These are phyloP conservation scores for Puccinia horiana DNA, from an alignment of 1,284 basidiomycete genomes.

Conservation along the genomic window DNA sequence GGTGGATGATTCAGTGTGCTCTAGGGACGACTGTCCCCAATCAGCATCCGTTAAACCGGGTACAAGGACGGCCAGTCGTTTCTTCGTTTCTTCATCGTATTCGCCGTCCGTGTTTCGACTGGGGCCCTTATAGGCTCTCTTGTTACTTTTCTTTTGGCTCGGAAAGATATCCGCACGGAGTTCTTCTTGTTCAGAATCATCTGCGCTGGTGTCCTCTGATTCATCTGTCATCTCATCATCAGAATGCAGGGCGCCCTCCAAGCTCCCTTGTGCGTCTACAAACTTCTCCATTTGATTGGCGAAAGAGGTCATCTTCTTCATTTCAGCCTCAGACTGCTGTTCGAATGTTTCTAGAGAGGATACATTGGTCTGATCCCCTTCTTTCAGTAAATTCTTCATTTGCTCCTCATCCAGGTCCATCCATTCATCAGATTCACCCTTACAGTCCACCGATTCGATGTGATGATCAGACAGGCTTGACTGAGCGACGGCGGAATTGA, in stretches of 20 bases:
- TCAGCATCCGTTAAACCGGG: slow-evolving; percentile 58
- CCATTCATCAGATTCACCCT: slow-evolving; percentile 54
- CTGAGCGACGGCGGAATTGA: background rate
- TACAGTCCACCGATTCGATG: slow-evolving; percentile 24
- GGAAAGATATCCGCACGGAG: slow-evolving; percentile 20
- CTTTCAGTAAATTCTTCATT: slow-evolving; percentile 53
- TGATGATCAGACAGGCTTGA: background rate
- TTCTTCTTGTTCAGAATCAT: slow-evolving; percentile 54
- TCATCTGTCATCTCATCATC: slow-evolving; percentile 47
- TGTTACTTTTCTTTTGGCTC: slow-evolving; percentile 53
- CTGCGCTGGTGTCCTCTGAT: slow-evolving; percentile 47
- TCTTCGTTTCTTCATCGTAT: slow-evolving; percentile 55
- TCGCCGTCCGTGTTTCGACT: slow-evolving; percentile 62
- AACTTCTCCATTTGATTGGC: slow-evolving; percentile 82
- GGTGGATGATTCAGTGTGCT: background rate
- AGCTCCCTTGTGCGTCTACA: slow-evolving; percentile 78
- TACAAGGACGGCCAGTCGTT: slow-evolving; percentile 59
- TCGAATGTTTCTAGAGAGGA: slow-evolving; percentile 51
- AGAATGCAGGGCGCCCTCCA: slow-evolving; percentile 71
- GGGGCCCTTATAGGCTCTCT: slow-evolving; percentile 58
- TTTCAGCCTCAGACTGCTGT: slow-evolving; percentile 63
- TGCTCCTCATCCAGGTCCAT: slow-evolving; percentile 62
- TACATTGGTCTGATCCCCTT: slow-evolving; percentile 60
- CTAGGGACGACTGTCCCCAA: slow-evolving; percentile 58
- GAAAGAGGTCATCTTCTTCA: slow-evolving; percentile 70